phyloP scores from a whole-genome alignment of 192 early-diverging fungal species.

The Chytriomyces sp. region DNA sequence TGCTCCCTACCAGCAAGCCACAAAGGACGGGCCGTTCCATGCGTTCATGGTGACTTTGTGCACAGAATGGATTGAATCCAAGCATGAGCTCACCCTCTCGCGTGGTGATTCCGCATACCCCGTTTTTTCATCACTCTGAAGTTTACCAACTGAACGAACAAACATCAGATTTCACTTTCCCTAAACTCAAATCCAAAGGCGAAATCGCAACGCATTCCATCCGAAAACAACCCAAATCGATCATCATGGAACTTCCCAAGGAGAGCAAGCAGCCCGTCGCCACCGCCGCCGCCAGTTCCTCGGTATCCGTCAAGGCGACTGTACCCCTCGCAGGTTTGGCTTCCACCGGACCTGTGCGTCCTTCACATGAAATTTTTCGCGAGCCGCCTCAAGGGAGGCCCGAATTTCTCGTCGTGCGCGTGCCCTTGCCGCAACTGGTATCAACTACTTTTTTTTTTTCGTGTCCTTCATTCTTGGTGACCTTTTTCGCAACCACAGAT shows the following conservation, averaged over 20 bases:
- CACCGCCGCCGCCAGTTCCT: not conserved
- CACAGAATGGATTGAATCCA: slow-evolving; percentile 68
- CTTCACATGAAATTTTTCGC: slow-evolving; percentile 19
- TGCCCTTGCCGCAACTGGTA: slow-evolving; percentile 22
- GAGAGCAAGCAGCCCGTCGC: not conserved
- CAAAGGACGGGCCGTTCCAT: slow-evolving; percentile 60
- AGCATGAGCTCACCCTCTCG: slow-evolving; percentile 52
- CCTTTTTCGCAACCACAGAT: not conserved
- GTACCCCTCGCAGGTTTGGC: not conserved
- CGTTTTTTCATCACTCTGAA: not conserved
- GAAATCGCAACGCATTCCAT: slow-evolving; percentile 53
- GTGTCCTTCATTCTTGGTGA: not conserved
- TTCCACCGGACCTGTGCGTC: not conserved
- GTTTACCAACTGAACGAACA: not conserved
- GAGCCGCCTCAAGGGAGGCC: slow-evolving; percentile 7
- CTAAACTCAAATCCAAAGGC: slow-evolving; percentile 54
- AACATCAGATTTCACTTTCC: slow-evolving; percentile 51
- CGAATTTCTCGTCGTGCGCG: slow-evolving; percentile 25
- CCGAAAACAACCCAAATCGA: slow-evolving; percentile 30
- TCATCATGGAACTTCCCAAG: slow-evolving; percentile 27
- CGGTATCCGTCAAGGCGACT: not conserved
- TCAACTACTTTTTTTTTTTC: not conserved
- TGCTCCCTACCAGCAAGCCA: slow-evolving; percentile 51
- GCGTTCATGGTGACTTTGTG: slow-evolving; percentile 68
- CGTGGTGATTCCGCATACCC: slow-evolving; percentile 48